These are phyloP conservation scores for Lasiosphaeriaceae sp. DNA, from an alignment of 495 filamentous ascomycete species.

Conservation along the genomic window DNA sequence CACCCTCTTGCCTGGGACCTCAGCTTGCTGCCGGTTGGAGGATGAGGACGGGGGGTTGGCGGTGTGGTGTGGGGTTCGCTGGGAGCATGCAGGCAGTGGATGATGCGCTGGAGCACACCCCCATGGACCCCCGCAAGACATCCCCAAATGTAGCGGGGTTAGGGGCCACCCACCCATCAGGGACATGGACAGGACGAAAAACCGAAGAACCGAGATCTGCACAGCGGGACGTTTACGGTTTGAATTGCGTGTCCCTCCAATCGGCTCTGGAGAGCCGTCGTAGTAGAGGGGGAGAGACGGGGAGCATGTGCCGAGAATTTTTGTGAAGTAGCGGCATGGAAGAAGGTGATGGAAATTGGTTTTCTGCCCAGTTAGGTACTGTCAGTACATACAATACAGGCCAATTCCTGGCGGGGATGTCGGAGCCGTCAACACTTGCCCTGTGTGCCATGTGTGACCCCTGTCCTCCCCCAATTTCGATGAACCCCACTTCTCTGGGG, in stretches of 20 bases:
- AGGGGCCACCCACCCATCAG: no score
- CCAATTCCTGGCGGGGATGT: constrained; percentile 10
- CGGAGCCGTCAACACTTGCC: constrained; percentile 8
- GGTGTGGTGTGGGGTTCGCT: no score
- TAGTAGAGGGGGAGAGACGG: background rate
- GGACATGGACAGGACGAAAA: background rate
- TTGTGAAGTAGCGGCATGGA: background rate
- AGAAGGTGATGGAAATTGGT: background rate
- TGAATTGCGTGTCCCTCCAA: background rate
- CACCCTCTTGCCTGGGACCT: no score
- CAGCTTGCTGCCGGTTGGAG: no score
- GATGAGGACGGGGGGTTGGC: no score
- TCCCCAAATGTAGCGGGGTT: no score
- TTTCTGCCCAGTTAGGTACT: background rate
- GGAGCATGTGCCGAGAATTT: background rate
- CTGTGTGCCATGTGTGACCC: no score
- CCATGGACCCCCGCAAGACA: no score
- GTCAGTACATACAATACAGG: background rate
- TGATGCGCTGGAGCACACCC: no score
- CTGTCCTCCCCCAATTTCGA: no score
- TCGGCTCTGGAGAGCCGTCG: background rate
- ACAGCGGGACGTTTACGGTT: background rate
- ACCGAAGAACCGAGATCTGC: background rate
- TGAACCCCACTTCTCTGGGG: no score
- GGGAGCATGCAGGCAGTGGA: no score